Base-by-base conservation (phyloP, 2,329 filamentous ascomycete species). In the Pseudogymnoascus sp. region DNA sequence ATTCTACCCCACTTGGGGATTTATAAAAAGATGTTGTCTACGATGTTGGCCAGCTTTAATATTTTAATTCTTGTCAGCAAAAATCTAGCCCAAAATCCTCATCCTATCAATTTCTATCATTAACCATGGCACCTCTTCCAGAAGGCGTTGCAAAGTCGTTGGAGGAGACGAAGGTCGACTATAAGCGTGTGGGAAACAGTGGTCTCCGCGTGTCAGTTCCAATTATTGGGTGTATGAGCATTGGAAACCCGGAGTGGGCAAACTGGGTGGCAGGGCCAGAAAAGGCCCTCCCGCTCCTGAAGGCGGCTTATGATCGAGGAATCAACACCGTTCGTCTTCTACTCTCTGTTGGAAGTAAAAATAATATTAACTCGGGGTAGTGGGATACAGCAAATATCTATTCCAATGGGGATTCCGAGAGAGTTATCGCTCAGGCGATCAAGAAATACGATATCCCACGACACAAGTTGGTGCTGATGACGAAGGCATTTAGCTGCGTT, bases 141-240 rank as follows among this genome's bases (percentile, higher is more conserved):
- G 34, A 61, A 34, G 31, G 36, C 21, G 31, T 64, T 23, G 54
- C 26, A 40, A 61, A 63, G 42, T 69, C 77, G 5, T 16, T 80
- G 8, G 76, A 77, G 42, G 68, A 68, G 60, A 75, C 77, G 64
- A 80, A 81, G 67, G 75, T 73, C 65, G 77, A 80, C 63, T 82
- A 81, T 69, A 76, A 78, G 69, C 76, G 78, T 63, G 77, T 89
- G 8, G 86, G 86, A 36, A 82, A 80, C 65, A 84, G 80, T 61
- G 86, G 86, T 34, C 81, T 89, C 12, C 81, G 80, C 62, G 77
- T 88, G 47, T 88, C 85, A 0, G 80, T 83, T 60, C 82, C 86
- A 42, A 85, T 89, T 63, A 77, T 89, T 40, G 86, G 86, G 0
- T 80, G 80, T 65, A 88, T 88, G 86, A 81, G 78, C 70, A 83